Conservation (phyloP, 1,284 basidiomycete genomes). For the Apiotrichum sp. region DNA sequence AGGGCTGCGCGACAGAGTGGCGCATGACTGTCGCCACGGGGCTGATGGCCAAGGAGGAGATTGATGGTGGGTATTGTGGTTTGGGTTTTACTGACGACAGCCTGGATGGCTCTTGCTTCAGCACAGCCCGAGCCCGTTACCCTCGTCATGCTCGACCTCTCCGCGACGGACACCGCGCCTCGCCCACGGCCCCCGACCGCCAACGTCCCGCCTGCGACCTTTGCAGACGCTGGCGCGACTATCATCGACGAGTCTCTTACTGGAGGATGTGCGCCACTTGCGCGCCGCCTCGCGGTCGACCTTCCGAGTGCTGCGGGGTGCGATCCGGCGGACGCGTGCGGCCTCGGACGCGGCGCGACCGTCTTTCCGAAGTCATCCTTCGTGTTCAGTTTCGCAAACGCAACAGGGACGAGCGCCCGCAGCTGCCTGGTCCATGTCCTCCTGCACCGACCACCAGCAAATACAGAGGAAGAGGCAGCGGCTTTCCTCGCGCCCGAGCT, state of each 20-base stretch:
- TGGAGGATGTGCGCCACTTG: slow-evolving; percentile 7
- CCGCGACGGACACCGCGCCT: background rate
- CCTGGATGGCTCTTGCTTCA: slow-evolving; percentile 12
- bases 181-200: slow-evolving; percentile 14
- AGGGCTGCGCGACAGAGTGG: slow-evolving; percentile 40
- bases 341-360: slow-evolving; percentile 1
- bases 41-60: slow-evolving; percentile 21
- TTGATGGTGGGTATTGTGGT: slow-evolving; percentile 22
- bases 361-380: slow-evolving; percentile 29
- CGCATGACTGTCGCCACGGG: slow-evolving; percentile 23
- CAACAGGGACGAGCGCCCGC: slow-evolving; percentile 1
- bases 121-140: slow-evolving; percentile 10
- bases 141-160: slow-evolving; percentile 19
- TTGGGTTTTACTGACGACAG: slow-evolving; percentile 3
- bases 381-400: slow-evolving; percentile 19
- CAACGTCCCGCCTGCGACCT: slow-evolving; percentile 23
- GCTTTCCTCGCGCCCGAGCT: slow-evolving; percentile 21
- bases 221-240: slow-evolving; percentile 25
- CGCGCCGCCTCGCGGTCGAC: slow-evolving; percentile 17
- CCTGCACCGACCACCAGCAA: slow-evolving; percentile 14
- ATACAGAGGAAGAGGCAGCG: slow-evolving; percentile 8
- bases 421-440: slow-evolving; percentile 26
- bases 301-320: background rate
- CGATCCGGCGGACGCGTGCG: background rate
- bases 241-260: slow-evolving; percentile 33